phyloP scores from a whole-genome alignment of 768 basidiomycete genomes.

The Mycena indigotica region DNA sequence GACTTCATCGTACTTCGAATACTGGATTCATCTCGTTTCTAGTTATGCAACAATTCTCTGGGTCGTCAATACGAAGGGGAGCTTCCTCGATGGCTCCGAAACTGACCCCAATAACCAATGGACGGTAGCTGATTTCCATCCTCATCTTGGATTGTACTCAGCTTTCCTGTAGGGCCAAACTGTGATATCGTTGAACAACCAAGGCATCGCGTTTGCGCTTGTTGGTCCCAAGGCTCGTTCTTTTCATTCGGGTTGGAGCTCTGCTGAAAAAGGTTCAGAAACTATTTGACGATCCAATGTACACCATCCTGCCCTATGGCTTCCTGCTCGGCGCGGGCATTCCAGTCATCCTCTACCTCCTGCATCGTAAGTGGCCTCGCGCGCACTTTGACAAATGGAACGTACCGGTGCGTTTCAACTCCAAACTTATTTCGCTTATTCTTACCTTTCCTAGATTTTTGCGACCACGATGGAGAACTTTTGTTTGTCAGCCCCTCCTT shows the following conservation, averaged over 20 bases:
- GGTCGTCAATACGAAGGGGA: slow-evolving; percentile 27
- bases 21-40: neutral
- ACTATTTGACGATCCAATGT: slow-evolving; percentile 26
- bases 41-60: slow-evolving; percentile 26
- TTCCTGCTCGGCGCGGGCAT: slow-evolving; percentile 26
- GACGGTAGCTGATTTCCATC: slow-evolving; percentile 19
- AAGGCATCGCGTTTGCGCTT: slow-evolving; percentile 28
- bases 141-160: neutral
- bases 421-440: neutral
- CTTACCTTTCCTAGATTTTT: slow-evolving; percentile 19
- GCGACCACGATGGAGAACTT: slow-evolving; percentile 25
- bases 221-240: slow-evolving; percentile 23
- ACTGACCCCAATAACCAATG: slow-evolving; percentile 29
- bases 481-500: slow-evolving; percentile 6
- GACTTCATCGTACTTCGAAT: too few relatives aligned
- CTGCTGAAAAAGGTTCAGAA: slow-evolving; percentile 5
- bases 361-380: slow-evolving; percentile 25
- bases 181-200: slow-evolving; percentile 30
- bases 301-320: slow-evolving; percentile 28
- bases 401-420: slow-evolving; percentile 15
- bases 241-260: neutral
- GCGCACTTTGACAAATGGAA: slow-evolving; percentile 26
- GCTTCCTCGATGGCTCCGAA: slow-evolving; percentile 20
- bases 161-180: slow-evolving; percentile 23
- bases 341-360: slow-evolving; percentile 24